Evolutionary conservation across 768 basidiomycete genomes (phyloP).

Genomic region (Termitomyces heimii): DNA sequence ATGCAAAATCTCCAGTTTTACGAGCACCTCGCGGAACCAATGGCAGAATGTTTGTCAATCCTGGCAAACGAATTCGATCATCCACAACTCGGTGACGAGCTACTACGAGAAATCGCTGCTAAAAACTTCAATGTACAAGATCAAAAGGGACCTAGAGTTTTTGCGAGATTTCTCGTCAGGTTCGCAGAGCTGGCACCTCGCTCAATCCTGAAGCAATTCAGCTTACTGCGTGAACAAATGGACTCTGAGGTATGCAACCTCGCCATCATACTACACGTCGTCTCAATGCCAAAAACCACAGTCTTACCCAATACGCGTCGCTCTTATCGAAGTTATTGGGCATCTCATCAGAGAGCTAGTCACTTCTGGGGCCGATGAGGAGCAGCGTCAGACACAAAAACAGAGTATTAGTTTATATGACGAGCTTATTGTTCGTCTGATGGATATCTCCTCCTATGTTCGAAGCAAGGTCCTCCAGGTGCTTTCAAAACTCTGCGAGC

Average conservation of each 20-base stretch:
- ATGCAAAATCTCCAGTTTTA: slow-evolving; percentile 91
- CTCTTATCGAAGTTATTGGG: slow-evolving; percentile 87
- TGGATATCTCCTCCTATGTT: slow-evolving; percentile 88
- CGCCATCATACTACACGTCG: background rate
- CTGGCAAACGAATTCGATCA: slow-evolving; percentile 86
- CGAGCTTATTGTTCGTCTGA: slow-evolving; percentile 77
- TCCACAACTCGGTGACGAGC: slow-evolving; percentile 83
- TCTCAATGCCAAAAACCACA: slow-evolving; percentile 20
- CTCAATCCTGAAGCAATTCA: slow-evolving; percentile 83
- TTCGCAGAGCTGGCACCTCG: slow-evolving; percentile 78
- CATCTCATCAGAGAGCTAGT: slow-evolving; percentile 80
- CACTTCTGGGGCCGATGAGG: slow-evolving; percentile 37
- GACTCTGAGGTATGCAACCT: slow-evolving; percentile 73
- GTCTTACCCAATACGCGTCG: slow-evolving; percentile 96
- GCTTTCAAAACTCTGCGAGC: slow-evolving; percentile 64
- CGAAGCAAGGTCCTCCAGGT: slow-evolving; percentile 82
- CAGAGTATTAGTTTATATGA: slow-evolving; percentile 80
- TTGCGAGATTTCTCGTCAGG: slow-evolving; percentile 77
- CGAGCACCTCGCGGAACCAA: slow-evolving; percentile 89
- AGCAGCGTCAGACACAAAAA: slow-evolving; percentile 46
- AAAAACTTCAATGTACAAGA: slow-evolving; percentile 79
- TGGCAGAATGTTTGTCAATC: slow-evolving; percentile 83
- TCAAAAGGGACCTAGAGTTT: slow-evolving; percentile 80
- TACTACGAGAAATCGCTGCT: slow-evolving; percentile 80
- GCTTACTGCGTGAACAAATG: slow-evolving; percentile 74